Base-by-base conservation (phyloP, 2,329 filamentous ascomycete genomes). In the Colletotrichum orbiculare region DNA sequence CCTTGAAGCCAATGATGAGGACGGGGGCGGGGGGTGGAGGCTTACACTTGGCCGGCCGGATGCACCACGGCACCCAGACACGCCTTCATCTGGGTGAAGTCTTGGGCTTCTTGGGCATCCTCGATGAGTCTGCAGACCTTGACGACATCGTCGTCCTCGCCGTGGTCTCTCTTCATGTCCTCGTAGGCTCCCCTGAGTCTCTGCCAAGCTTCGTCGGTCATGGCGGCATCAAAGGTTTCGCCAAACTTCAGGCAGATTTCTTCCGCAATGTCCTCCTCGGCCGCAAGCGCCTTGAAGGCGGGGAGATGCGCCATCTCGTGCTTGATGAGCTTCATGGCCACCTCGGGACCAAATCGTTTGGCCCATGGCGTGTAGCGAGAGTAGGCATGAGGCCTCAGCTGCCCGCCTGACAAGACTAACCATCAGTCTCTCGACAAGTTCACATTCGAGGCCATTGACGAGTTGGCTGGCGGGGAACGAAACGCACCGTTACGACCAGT, bases 401-500 rank as follows among this genome's bases (percentile, higher is more conserved):
- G 71, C 35, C 42, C 66, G 62, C 46, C 46, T 48, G 17, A 5
- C 4, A 25, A 4, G 25, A 25, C 25, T 2, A 25, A 25, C 25
- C 25, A 25, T 25, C 25, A 25, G 25, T 25, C 25, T 25, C 25
- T 25, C 25, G 25, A 25, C 25, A 5, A 25, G 5, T 1, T 25
- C 25, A 25, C 25, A 4, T 4, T 25, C 4, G 25, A 25, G 3
- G 25, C 25, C 4, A 25, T 25, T 25, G 25, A 1, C 4, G 25
- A 25, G 25, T 25, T 25, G 25, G 25, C 25, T 4, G 25, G 25
- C 25, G 25, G 4, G 25, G 25, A 25, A 25, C 4, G 1, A 25
- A n/a, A 48, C 46, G 4, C 2, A 48, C 76, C 76, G 49, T 78
- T 79, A 37, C 77, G 71, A 1, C 77, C 78, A 2, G 77, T 79